phyloP scores from a whole-genome alignment of 202 grass and related monocot genomes.

The Setaria viridis region DNA sequence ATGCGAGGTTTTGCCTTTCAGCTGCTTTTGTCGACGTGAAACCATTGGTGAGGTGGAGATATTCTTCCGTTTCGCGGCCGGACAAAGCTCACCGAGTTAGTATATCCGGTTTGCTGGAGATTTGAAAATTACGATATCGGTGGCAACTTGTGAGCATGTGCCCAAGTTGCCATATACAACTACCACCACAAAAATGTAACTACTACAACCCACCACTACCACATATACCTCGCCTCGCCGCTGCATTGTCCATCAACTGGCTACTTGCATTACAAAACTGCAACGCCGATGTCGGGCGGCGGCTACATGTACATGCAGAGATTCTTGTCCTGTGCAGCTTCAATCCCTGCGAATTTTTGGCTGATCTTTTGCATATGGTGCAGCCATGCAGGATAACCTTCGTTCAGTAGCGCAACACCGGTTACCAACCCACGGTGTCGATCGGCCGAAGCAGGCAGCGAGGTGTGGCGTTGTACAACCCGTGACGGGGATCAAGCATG shows the following conservation, averaged over 20 bases:
- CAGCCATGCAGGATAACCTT: background rate
- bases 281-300: background rate
- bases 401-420: background rate
- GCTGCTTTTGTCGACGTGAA: background rate
- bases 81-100: background rate
- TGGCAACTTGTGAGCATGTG: background rate
- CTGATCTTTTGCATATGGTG: background rate
- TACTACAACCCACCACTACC: no score
- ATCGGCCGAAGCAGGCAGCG: slow-evolving; percentile 26
- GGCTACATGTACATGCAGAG: background rate
- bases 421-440: slow-evolving; percentile 15
- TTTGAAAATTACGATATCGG: background rate
- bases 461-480: background rate
- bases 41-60: background rate
- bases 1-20: no score
- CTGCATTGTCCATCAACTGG: background rate
- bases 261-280: background rate
- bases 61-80: background rate
- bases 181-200: no score
- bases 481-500: background rate
- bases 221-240: background rate
- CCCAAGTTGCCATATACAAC: slow-evolving; percentile 1
- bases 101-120: no score
- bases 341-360: background rate
- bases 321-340: slow-evolving; percentile 12